Evolutionary conservation across 768 basidiomycete species (phyloP).

Genomic region (Tremella mesenterica): DNA sequence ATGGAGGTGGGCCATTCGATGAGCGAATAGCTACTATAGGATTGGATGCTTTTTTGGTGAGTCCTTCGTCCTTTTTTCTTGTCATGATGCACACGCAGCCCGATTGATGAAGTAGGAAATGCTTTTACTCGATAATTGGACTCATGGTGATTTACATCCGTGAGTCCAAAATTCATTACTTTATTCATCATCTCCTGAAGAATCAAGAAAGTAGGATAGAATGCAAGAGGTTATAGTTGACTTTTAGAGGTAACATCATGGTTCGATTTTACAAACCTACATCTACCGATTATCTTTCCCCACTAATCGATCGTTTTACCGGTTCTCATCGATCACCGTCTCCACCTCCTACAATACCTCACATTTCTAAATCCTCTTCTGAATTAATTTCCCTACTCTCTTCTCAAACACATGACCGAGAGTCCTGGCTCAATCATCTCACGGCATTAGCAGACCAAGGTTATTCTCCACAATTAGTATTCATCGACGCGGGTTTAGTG

Average conservation of each 20-base stretch:
- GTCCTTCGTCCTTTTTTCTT: conserved; percentile 26
- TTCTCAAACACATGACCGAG: conserved; percentile 50
- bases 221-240: not conserved
- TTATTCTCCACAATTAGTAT: conserved; percentile 86
- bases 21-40: conserved; percentile 82
- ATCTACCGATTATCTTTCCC: conserved; percentile 57
- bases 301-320: conserved; percentile 22
- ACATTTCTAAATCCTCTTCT: conserved; percentile 15
- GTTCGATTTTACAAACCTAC: conserved; percentile 85
- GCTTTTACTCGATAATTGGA: conserved; percentile 95
- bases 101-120: conserved; percentile 61
- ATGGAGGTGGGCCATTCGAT: conserved; percentile 88
- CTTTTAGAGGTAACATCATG: conserved; percentile 73
- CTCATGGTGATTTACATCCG: conserved; percentile 56
- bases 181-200: too few relatives aligned
- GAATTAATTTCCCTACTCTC: conserved; percentile 64
- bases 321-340: conserved; percentile 6
- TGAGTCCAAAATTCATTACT: conserved; percentile 12
- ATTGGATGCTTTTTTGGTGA: conserved; percentile 84
- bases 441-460: conserved; percentile 56
- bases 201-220: too few relatives aligned
- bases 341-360: conserved; percentile 2
- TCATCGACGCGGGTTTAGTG: conserved; percentile 91
- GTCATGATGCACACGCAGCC: not conserved
- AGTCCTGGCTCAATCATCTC: conserved; percentile 65